Percentiles rank a stretch among this genome's conserved stretches.
These are phyloP conservation scores for Blastobotrys buckinghamii DNA, from an alignment of 1,139 yeast genomes.

Conservation along the genomic window DNA sequence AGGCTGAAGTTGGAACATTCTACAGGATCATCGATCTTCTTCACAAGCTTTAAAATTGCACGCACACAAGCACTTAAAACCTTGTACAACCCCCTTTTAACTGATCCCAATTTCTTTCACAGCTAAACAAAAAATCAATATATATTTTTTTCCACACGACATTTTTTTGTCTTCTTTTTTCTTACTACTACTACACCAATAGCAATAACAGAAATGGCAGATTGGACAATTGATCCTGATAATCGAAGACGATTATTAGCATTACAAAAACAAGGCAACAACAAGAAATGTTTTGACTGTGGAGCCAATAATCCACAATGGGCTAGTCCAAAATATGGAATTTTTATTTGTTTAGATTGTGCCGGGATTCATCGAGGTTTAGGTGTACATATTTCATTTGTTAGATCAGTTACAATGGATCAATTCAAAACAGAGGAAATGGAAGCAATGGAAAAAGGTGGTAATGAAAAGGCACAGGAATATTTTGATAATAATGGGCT, in stretches of 20 bases:
- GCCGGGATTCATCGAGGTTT: constrained; percentile 94
- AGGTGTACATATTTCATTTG: constrained; percentile 96
- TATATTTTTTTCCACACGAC: background rate
- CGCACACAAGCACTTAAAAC: no score
- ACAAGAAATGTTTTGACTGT: constrained; percentile 92
- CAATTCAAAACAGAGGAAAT: constrained; percentile 92
- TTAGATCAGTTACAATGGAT: constrained; percentile 94
- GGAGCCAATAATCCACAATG: constrained; percentile 95
- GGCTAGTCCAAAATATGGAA: constrained; percentile 98
- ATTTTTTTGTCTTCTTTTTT: constrained; percentile 2
- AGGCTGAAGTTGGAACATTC: no score
- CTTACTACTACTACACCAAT: background rate
- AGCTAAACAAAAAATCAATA: background rate
- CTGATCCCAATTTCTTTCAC: background rate
- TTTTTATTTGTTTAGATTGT: constrained; percentile 93
- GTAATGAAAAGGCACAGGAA: constrained; percentile 68
- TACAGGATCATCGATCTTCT: no score
- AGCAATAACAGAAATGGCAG: constrained; percentile 24
- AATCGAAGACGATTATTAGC: constrained; percentile 75
- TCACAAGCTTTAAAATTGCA: no score
- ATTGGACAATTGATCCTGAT: constrained; percentile 87
- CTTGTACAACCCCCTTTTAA: background rate
- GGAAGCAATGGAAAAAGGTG: constrained; percentile 89
- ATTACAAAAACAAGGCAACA: constrained; percentile 73
- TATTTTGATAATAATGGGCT: constrained; percentile 64